These are phyloP conservation scores for Neocucurbitaria cava DNA, from an alignment of 2,329 filamentous ascomycete species.

Conservation along the genomic window DNA sequence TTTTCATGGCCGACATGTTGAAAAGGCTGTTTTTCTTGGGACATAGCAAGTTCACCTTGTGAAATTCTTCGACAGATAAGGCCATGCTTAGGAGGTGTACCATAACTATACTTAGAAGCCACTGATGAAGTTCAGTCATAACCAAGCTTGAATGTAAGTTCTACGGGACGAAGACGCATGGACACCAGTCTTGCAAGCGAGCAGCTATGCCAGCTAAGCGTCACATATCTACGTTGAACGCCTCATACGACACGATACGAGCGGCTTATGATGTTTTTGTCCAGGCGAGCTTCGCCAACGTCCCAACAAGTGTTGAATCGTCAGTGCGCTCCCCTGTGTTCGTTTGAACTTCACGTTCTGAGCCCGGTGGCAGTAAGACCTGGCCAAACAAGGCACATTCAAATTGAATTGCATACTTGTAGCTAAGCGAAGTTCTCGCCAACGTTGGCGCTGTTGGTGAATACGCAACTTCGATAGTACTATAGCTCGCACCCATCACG, in stretches of 20 bases:
- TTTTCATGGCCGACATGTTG: no score
- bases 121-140: neutral
- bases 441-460: slow-evolving; percentile 17
- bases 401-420: slow-evolving; percentile 5
- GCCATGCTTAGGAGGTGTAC: neutral
- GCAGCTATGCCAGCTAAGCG: neutral
- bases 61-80: no score
- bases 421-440: slow-evolving; percentile 9
- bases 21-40: no score
- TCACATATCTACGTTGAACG: neutral
- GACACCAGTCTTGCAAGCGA: neutral
- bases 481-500: slow-evolving; percentile 26
- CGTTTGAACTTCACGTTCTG: neutral
- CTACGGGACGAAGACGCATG: neutral
- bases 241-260: slow-evolving; percentile 1
- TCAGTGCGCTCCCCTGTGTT: neutral
- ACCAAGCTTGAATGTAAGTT: neutral
- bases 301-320: neutral
- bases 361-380: neutral
- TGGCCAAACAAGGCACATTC: neutral
- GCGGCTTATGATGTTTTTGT: neutral
- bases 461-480: slow-evolving; percentile 19
- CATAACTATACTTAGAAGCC: neutral
- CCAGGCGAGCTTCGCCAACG: slow-evolving; percentile 1
- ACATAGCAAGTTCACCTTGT: no score